Evolutionary conservation across 306 rosid genomes (phyloP), one percentile per base, ranked within the genome.

Genomic region (Crotalaria pallida): DNA sequence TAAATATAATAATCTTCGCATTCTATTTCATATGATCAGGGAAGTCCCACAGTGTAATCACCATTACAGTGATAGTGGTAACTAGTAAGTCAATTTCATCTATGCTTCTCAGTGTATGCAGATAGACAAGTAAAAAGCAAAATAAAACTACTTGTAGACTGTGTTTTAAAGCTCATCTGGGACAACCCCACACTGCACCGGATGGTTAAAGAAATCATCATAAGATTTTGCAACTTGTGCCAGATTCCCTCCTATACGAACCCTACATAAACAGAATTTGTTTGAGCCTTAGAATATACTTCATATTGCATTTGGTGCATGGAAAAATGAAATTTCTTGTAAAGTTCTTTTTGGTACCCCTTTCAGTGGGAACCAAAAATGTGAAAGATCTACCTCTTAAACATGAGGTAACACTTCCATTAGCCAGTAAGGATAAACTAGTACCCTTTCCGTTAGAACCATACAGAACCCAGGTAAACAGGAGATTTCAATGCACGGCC

Each of bases 351-450:
- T n/a, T n/a, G n/a, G n/a, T n/a, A 24, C 27, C 27, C 27, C 27
- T 24, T 24, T 24, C 27, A 24, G 27, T 24, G 27, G 27, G 27
- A 24, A 24, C 27, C 27, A 31, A 59, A 79, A 65, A 21, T 22
- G 16, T 3, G 55, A 65, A 72, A 68, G 59, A 36, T 31, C 19
- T 81, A 89, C 96, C 96, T 89, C 92, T 84, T 75, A 87, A 77
- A 76, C 90, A 89, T 10, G 96, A 89, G 3, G 96, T 90, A 56
- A 89, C 92, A 47, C 96, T 89, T 68, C 96, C 88, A 21, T 94
- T 94, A 52, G 99, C 97, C 99, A 94, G 82, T 87, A 94, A 21
- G 97, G 99, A 81, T 87, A 89, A 71, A 89, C 96, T 67, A 89
- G 96, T 58, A 89, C 76, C 77, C 50, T 84, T 61, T 89, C 92